These are phyloP conservation scores for Sicyos edulis DNA, from an alignment of 306 rosid species.

Conservation along the genomic window DNA sequence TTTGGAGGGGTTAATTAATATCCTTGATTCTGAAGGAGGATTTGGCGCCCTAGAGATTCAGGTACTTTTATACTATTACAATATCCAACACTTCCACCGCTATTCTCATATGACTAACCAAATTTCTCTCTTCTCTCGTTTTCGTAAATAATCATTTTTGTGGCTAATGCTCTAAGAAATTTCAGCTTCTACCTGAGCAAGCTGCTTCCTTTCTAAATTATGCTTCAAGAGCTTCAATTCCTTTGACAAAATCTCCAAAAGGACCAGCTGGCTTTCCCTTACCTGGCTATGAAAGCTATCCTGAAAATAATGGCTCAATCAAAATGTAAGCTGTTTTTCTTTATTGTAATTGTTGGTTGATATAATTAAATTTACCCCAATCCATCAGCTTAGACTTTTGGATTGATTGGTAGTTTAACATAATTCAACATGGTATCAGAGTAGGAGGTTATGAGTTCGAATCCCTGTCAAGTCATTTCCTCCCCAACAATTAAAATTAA, in stretches of 20 bases:
- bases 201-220: slow-evolving; percentile 83
- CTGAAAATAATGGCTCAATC: slow-evolving; percentile 83
- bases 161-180: slow-evolving; percentile 34
- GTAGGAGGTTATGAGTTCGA: too few species aligned
- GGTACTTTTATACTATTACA: slow-evolving; percentile 39
- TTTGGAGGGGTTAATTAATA: slow-evolving; percentile 89
- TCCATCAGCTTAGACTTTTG: too few species aligned
- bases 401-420: too few species aligned
- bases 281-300: slow-evolving; percentile 96
- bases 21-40: slow-evolving; percentile 99
- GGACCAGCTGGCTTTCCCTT: slow-evolving; percentile 65
- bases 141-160: slow-evolving; percentile 25
- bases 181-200: slow-evolving; percentile 97
- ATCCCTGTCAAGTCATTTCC: too few species aligned
- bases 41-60: slow-evolving; percentile 93
- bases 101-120: neutral
- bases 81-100: neutral
- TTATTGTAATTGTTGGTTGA: slow-evolving; percentile 10
- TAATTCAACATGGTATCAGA: too few species aligned
- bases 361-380: too few species aligned
- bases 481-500: too few species aligned
- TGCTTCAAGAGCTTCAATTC: slow-evolving; percentile 63
- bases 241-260: slow-evolving; percentile 78
- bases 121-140: neutral
- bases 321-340: slow-evolving; percentile 61